Evolutionary conservation across 2,329 filamentous ascomycete genomes (phyloP).

Genomic region (Arthrobotrys iridis): DNA sequence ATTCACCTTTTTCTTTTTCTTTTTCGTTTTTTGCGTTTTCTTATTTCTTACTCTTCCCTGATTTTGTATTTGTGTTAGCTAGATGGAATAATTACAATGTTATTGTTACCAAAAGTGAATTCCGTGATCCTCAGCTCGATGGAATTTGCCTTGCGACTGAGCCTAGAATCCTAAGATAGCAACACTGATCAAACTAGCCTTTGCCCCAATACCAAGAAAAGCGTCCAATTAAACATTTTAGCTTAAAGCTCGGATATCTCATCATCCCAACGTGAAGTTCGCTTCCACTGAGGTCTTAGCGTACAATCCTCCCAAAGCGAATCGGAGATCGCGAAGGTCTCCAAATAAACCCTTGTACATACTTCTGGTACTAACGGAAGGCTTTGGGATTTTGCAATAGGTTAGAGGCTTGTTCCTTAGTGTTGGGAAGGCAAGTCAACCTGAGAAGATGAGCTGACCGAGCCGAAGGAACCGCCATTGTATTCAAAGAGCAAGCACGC

Average conservation of each 20-base stretch:
- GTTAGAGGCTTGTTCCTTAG: slow-evolving; percentile 4
- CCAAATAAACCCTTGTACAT: slow-evolving; percentile 44
- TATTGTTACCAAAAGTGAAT: slow-evolving; percentile 15
- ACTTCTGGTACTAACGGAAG: slow-evolving; percentile 8
- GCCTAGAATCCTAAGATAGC: slow-evolving; percentile 31
- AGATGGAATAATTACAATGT: slow-evolving; percentile 43
- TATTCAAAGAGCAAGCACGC: not conserved
- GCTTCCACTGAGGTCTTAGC: slow-evolving; percentile 12
- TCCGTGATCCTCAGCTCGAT: not conserved
- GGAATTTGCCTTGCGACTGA: slow-evolving; percentile 36
- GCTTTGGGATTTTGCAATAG: not conserved
- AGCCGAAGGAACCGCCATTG: not conserved
- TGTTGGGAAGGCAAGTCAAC: slow-evolving; percentile 18
- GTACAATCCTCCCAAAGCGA: slow-evolving; percentile 19
- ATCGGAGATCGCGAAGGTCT: slow-evolving; percentile 42
- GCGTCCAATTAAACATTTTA: slow-evolving; percentile 33
- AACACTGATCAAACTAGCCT: not conserved
- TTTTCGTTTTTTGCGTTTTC: not conserved
- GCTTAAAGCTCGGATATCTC: slow-evolving; percentile 34
- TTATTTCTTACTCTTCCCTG: slow-evolving; percentile 3
- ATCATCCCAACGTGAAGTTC: slow-evolving; percentile 20
- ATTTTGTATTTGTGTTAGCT: slow-evolving; percentile 17
- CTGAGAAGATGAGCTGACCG: slow-evolving; percentile 25
- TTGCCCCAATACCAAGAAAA: slow-evolving; percentile 14
- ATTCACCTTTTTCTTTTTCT: slow-evolving; percentile 3